Percentiles rank a stretch among this genome's conserved stretches.
Evolutionary conservation across 2,329 filamentous ascomycete species (phyloP).

Genomic region (Lecanosticta acicola): DNA sequence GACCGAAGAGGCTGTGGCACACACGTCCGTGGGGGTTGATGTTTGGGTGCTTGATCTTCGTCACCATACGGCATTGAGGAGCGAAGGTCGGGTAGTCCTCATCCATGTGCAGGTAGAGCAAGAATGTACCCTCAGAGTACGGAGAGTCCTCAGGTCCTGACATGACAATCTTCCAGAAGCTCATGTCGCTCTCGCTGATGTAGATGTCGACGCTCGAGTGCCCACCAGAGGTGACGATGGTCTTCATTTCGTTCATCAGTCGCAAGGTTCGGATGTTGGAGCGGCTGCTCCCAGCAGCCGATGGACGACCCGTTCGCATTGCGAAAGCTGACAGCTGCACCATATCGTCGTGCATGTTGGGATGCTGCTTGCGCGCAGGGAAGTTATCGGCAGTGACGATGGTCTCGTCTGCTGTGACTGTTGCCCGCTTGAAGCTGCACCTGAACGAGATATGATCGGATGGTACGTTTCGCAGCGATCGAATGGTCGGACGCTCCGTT

Average conservation of each 20-base stretch:
- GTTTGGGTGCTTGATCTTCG: conserved; percentile 36
- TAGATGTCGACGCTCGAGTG: conserved; percentile 37
- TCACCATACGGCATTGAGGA: conserved; percentile 35
- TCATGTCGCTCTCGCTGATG: conserved; percentile 36
- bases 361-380: conserved; percentile 32
- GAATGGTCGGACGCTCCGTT: conserved; percentile 31
- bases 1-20: conserved; percentile 32
- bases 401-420: conserved; percentile 14
- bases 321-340: conserved; percentile 20
- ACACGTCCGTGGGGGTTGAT: conserved; percentile 36
- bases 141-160: conserved; percentile 30
- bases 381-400: conserved; percentile 27
- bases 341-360: conserved; percentile 30
- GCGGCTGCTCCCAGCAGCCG: conserved; percentile 6
- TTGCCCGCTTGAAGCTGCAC: conserved; percentile 13
- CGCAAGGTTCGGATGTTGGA: conserved; percentile 26
- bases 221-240: conserved; percentile 23
- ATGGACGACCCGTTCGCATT: conserved; percentile 1
- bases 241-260: conserved; percentile 33
- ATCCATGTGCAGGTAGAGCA: conserved; percentile 35
- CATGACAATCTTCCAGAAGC: conserved; percentile 40
- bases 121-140: conserved; percentile 32
- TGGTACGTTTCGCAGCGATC: conserved; percentile 4
- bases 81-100: conserved; percentile 34
- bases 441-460: conserved; percentile 1